Evolutionary conservation across 192 early-diverging fungal species (phyloP).

Genomic region (Backusella parvicylindrica): DNA sequence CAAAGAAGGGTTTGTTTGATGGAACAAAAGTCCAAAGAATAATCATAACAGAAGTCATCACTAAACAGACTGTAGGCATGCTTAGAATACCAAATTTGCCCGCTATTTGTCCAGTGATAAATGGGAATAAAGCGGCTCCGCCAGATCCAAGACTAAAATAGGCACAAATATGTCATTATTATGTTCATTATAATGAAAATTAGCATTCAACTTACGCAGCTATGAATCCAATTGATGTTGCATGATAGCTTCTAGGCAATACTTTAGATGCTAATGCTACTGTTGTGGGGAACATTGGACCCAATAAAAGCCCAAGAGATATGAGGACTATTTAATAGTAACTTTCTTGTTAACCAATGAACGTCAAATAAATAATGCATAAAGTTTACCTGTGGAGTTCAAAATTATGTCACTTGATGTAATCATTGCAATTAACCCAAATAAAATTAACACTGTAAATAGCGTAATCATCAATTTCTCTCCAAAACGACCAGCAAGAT

Average conservation of each 20-base stretch:
- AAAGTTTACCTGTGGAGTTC: slow-evolving; percentile 21
- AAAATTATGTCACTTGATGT: slow-evolving; percentile 1
- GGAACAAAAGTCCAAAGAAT: slow-evolving; percentile 17
- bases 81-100: slow-evolving; percentile 22
- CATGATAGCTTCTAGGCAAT: slow-evolving; percentile 22
- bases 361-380: not conserved
- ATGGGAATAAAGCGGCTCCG: slow-evolving; percentile 31
- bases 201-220: slow-evolving; percentile 14
- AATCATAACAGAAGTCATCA: slow-evolving; percentile 15
- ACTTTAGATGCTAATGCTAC: slow-evolving; percentile 28
- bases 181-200: not conserved
- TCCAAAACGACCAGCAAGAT: slow-evolving; percentile 27
- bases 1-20: slow-evolving; percentile 2
- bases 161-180: not conserved
- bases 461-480: slow-evolving; percentile 31
- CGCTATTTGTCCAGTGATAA: slow-evolving; percentile 23
- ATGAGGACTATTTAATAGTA: slow-evolving; percentile 8
- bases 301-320: slow-evolving; percentile 16
- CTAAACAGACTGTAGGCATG: slow-evolving; percentile 16
- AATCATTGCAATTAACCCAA: slow-evolving; percentile 3
- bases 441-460: slow-evolving; percentile 11
- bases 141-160: slow-evolving; percentile 21
- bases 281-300: slow-evolving; percentile 31
- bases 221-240: slow-evolving; percentile 35
- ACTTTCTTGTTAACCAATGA: not conserved